Evolutionary conservation across 495 filamentous ascomycete species (phyloP).

Genomic region (Hypoxylon lienhwacheense): DNA sequence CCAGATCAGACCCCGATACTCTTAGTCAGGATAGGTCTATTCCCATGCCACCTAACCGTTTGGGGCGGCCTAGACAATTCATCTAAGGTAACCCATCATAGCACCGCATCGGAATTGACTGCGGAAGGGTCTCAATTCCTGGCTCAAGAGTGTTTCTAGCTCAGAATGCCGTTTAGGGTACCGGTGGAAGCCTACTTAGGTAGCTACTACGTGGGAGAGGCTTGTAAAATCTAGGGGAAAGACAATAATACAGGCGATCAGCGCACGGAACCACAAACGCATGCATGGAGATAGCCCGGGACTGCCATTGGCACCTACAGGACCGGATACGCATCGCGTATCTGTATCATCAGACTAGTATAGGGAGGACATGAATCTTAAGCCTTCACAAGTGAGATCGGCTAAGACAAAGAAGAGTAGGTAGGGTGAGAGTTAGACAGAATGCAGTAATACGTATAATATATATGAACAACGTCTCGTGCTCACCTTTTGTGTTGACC

Average conservation of each 20-base stretch:
- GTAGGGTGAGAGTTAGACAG: slow-evolving; percentile 3
- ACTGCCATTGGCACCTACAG: slow-evolving; percentile 10
- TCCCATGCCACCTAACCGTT: slow-evolving; percentile 48
- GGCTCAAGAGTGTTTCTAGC: slow-evolving; percentile 1
- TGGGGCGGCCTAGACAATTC: slow-evolving; percentile 3
- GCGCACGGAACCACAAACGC: background rate
- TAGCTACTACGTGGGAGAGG: background rate
- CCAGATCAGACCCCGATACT: slow-evolving; percentile 44
- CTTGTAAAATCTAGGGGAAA: background rate
- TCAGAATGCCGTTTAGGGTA: slow-evolving; percentile 7
- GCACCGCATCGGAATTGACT: slow-evolving; percentile 3
- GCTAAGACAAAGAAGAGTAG: background rate
- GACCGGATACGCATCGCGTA: slow-evolving; percentile 11
- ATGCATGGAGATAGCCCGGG: slow-evolving; percentile 19
- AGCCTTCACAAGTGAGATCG: slow-evolving; percentile 15
- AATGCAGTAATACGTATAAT: slow-evolving; percentile 28
- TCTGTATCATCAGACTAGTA: slow-evolving; percentile 20
- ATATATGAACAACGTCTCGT: slow-evolving; percentile 21
- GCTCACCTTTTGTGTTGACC: background rate
- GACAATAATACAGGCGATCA: slow-evolving; percentile 3
- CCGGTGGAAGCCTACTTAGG: slow-evolving; percentile 1
- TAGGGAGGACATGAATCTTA: slow-evolving; percentile 1
- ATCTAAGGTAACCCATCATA: slow-evolving; percentile 1
- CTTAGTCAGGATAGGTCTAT: slow-evolving; percentile 52
- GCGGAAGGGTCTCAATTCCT: slow-evolving; percentile 1